phyloP scores from a whole-genome alignment of 2,329 filamentous ascomycete genomes.

The Erysiphe neolycopersici region DNA sequence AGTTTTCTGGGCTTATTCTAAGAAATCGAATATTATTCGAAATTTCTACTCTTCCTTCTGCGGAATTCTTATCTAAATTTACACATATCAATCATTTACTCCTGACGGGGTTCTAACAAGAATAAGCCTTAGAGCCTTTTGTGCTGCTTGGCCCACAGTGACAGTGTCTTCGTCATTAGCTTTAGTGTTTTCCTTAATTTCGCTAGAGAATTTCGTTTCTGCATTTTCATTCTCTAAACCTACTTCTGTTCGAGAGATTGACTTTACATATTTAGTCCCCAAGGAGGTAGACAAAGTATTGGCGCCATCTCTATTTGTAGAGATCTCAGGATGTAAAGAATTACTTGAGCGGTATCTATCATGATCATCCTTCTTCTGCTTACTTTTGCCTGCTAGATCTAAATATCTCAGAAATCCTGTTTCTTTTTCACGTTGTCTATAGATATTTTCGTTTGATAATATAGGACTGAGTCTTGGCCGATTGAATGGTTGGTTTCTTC shows the following conservation, averaged over 20 bases:
- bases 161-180: background rate
- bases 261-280: too few relatives aligned
- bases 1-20: too few relatives aligned
- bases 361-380: background rate
- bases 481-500: background rate
- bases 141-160: background rate
- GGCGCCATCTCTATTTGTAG: too few relatives aligned
- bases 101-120: background rate
- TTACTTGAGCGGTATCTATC: background rate
- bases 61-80: too few relatives aligned
- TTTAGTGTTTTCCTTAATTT: background rate
- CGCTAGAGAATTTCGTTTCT: background rate
- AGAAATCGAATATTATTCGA: too few relatives aligned
- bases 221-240: too few relatives aligned
- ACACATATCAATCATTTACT: background rate
- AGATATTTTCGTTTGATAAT: background rate
- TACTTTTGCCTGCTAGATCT: background rate
- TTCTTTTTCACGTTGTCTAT: background rate
- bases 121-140: background rate
- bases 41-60: too few relatives aligned
- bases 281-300: too few relatives aligned
- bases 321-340: background rate
- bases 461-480: background rate
- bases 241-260: too few relatives aligned
- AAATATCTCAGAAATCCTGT: background rate